phyloP scores from a whole-genome alignment of 2,329 filamentous ascomycete species.

The Cladorrhinum sp. region DNA sequence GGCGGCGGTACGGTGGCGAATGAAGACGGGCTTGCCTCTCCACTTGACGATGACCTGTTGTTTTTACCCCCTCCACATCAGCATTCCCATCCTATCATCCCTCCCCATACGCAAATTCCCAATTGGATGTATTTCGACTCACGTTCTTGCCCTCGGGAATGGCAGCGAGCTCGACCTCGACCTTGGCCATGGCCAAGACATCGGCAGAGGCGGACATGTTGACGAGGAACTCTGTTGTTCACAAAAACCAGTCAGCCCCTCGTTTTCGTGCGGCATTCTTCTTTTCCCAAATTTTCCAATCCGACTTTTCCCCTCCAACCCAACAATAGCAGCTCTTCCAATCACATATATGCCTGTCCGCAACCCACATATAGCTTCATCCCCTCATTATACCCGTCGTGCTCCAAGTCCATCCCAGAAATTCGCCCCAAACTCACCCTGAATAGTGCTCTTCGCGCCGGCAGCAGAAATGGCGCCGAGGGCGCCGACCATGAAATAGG shows the following conservation, averaged over 20 bases:
- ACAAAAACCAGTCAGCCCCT: constrained; percentile 24
- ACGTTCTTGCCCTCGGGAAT: constrained; percentile 99
- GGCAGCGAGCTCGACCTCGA: constrained; percentile 86
- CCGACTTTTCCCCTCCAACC: not conserved
- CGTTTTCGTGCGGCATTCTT: not conserved
- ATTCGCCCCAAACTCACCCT: constrained; percentile 67
- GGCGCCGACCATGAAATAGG: constrained; percentile 97
- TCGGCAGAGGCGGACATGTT: constrained; percentile 99
- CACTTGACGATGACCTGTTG: constrained; percentile 72
- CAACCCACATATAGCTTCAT: constrained; percentile 26
- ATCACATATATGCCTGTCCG: no score
- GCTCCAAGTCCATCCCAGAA: no score
- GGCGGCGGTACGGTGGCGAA: constrained; percentile 90
- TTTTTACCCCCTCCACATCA: not conserved
- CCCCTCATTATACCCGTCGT: no score
- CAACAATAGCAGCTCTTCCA: constrained; percentile 4
- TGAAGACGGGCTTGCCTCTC: constrained; percentile 99
- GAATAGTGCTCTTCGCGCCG: constrained; percentile 95
- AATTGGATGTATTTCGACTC: constrained; percentile 39
- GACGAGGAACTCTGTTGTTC: constrained; percentile 83
- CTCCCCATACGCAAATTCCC: not conserved
- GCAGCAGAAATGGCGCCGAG: constrained; percentile 90
- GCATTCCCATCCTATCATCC: not conserved
- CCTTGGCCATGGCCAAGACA: constrained; percentile 98
- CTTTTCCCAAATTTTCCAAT: not conserved